These are phyloP conservation scores for Pholiota molesta DNA, from an alignment of 768 basidiomycete genomes.

Conservation along the genomic window DNA sequence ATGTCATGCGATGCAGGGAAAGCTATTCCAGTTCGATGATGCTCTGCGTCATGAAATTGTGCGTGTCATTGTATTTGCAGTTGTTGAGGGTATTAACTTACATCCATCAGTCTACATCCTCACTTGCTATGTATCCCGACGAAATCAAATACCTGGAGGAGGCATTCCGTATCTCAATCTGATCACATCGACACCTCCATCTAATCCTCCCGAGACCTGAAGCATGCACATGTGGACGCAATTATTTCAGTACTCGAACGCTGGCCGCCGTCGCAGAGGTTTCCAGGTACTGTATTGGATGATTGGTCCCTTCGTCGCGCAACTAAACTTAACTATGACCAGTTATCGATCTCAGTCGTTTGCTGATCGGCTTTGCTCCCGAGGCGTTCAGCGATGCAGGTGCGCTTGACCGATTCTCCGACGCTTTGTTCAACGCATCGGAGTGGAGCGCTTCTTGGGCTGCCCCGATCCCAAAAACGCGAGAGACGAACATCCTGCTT, in stretches of 20 bases:
- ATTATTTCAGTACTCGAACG: conserved; percentile 67
- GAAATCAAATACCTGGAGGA: conserved; percentile 64
- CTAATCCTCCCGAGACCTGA: conserved; percentile 37
- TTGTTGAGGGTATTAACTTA: neutral
- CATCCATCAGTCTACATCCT: conserved; percentile 61
- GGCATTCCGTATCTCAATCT: conserved; percentile 61
- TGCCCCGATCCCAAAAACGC: conserved; percentile 61
- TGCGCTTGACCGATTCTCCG: conserved; percentile 55
- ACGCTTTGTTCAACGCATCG: conserved; percentile 65
- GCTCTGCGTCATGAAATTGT: conserved; percentile 71
- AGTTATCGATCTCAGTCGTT: conserved; percentile 88
- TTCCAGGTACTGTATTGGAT: conserved; percentile 56
- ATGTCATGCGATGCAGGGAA: conserved; percentile 79
- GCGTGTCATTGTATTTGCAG: conserved; percentile 26
- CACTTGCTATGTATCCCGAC: conserved; percentile 71
- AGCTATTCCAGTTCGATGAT: conserved; percentile 77
- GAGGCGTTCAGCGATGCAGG: conserved; percentile 46
- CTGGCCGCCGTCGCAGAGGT: conserved; percentile 75
- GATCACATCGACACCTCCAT: conserved; percentile 40
- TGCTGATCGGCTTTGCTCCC: conserved; percentile 69
- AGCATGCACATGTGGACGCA: conserved; percentile 57
- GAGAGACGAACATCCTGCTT: conserved; percentile 86
- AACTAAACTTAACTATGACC: neutral
- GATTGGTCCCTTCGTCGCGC: conserved; percentile 1
- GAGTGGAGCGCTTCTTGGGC: conserved; percentile 65